Evolutionary conservation across 345 rosid species (phyloP).

Genomic region (Luvunga scandens): DNA sequence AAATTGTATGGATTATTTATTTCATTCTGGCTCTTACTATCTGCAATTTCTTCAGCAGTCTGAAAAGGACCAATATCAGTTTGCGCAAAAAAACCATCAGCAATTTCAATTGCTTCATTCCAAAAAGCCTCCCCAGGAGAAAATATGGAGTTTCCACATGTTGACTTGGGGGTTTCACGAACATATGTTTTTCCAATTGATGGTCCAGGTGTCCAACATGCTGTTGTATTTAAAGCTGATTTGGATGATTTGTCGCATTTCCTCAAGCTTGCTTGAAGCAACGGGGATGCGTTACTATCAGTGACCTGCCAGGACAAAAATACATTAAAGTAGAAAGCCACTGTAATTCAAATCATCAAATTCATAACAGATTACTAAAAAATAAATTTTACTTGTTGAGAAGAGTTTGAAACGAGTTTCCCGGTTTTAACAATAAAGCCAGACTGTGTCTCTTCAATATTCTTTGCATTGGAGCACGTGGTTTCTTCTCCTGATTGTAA

Average conservation of each 20-base stretch:
- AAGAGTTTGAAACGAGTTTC: constrained; percentile 19
- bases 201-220: constrained; percentile 68
- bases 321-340: constrained; percentile 10
- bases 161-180: constrained; percentile 63
- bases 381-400: constrained; percentile 42
- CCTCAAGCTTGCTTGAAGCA: constrained; percentile 53
- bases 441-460: constrained; percentile 37
- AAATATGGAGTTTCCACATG: constrained; percentile 78
- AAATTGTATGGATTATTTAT: constrained; percentile 22
- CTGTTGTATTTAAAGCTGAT: constrained; percentile 31
- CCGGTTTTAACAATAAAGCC: constrained; percentile 31
- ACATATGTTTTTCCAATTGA: constrained; percentile 36
- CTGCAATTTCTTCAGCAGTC: constrained; percentile 26
- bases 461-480: constrained; percentile 32
- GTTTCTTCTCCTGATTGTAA: constrained; percentile 24
- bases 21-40: constrained; percentile 19
- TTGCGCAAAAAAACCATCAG: constrained; percentile 69
- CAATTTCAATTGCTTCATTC: constrained; percentile 92
- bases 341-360: constrained; percentile 10
- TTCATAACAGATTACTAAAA: constrained; percentile 2
- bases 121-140: constrained; percentile 98
- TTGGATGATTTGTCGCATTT: constrained; percentile 50
- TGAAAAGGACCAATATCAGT: constrained; percentile 26
- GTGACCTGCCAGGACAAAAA: constrained; percentile 29
- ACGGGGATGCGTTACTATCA: constrained; percentile 21